phyloP scores from a whole-genome alignment of 2,329 filamentous ascomycete species.

The Parastagonospora nodorum region DNA sequence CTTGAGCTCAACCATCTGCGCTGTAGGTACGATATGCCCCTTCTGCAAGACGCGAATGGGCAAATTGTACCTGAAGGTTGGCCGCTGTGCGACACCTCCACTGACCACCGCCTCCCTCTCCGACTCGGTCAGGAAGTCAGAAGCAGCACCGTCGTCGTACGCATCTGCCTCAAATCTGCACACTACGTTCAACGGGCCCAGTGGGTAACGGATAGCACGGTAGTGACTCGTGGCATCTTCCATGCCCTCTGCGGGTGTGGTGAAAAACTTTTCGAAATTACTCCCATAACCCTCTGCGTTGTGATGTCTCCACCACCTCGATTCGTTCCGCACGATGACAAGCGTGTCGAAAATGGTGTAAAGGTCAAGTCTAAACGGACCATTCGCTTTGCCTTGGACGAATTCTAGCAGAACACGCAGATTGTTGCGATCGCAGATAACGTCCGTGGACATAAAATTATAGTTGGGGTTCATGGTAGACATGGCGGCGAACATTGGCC shows the following conservation, averaged over 20 bases:
- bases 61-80: slow-evolving; percentile 17
- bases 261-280: slow-evolving; percentile 38
- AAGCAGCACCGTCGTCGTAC: slow-evolving; percentile 21
- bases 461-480: slow-evolving; percentile 26
- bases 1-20: slow-evolving; percentile 34
- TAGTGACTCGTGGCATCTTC: slow-evolving; percentile 36
- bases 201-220: slow-evolving; percentile 32
- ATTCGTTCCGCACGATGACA: slow-evolving; percentile 32
- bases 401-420: slow-evolving; percentile 34
- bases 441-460: slow-evolving; percentile 26
- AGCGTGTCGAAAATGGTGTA: slow-evolving; percentile 30
- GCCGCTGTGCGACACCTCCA: slow-evolving; percentile 13
- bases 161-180: slow-evolving; percentile 38
- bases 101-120: slow-evolving; percentile 13
- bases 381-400: slow-evolving; percentile 27
- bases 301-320: slow-evolving; percentile 25
- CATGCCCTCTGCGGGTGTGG: slow-evolving; percentile 21
- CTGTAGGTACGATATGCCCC: slow-evolving; percentile 26
- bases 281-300: slow-evolving; percentile 22
- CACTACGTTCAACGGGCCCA: slow-evolving; percentile 33
- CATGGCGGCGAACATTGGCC: slow-evolving; percentile 33
- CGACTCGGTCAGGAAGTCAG: slow-evolving; percentile 12
- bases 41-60: slow-evolving; percentile 30
- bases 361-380: slow-evolving; percentile 31
- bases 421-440: slow-evolving; percentile 38